A percentile compares a stretch with the other conserved stretches of the same genome.
Conservation (phyloP, 2,329 filamentous ascomycete genomes). For the Paracamarosporium sp. region DNA sequence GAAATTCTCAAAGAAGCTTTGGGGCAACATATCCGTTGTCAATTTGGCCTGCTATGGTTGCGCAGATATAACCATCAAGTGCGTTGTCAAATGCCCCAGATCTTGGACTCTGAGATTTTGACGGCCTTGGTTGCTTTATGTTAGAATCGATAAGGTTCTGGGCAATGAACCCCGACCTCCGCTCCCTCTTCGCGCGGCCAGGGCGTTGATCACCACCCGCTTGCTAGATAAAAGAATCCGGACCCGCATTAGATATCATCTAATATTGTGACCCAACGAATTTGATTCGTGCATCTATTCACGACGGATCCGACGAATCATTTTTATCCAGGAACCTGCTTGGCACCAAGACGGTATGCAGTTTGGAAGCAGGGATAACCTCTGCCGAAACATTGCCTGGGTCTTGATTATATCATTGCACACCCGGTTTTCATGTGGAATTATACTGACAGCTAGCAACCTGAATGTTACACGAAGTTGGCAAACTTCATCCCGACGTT, state of each 20-base stretch:
- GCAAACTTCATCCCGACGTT: neutral
- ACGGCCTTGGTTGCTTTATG: too few species aligned
- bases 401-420: neutral
- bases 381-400: neutral
- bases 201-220: too few species aligned
- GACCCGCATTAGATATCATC: neutral
- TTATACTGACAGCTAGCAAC: neutral
- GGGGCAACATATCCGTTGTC: too few species aligned
- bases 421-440: neutral
- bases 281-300: neutral
- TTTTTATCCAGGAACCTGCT: neutral
- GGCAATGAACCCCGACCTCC: too few species aligned
- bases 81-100: too few species aligned
- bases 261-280: neutral
- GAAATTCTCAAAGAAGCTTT: too few species aligned
- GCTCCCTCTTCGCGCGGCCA: too few species aligned
- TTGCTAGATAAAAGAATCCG: neutral
- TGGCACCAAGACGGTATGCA: neutral
- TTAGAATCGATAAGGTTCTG: too few species aligned
- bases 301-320: neutral
- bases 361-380: neutral
- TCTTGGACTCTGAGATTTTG: too few species aligned
- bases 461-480: neutral
- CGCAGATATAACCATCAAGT: too few species aligned
- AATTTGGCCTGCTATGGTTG: too few species aligned